A percentile compares a stretch with the other conserved stretches of the same genome.
phyloP scores from a whole-genome alignment of 2,329 filamentous ascomycete genomes.

The Fusarium foetens region DNA sequence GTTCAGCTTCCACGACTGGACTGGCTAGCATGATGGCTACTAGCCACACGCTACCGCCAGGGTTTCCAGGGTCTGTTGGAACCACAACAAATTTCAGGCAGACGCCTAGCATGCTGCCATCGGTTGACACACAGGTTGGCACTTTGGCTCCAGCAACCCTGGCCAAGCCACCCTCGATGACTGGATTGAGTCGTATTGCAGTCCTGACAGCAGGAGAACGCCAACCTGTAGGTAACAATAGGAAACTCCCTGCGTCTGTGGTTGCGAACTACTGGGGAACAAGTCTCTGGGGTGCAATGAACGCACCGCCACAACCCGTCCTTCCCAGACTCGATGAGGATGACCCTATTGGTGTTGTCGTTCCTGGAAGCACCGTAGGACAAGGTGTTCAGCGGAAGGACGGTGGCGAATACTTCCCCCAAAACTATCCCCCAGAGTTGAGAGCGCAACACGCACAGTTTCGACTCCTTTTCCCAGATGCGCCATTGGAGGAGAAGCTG shows the following conservation, averaged over 20 bases:
- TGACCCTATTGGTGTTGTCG: conserved; percentile 55
- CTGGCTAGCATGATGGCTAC: conserved; percentile 88
- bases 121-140: conserved; percentile 62
- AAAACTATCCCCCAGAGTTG: conserved; percentile 82
- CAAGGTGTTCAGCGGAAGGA: conserved; percentile 47
- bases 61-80: conserved; percentile 54
- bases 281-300: conserved; percentile 71
- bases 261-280: conserved; percentile 96
- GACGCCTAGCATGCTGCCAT: conserved; percentile 47
- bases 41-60: conserved; percentile 81
- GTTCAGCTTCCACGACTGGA: conserved; percentile 63
- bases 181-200: conserved; percentile 86
- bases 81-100: conserved; percentile 46
- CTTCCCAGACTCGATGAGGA: conserved; percentile 51
- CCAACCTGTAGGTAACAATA: conserved; percentile 72
- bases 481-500: conserved; percentile 80
- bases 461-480: conserved; percentile 86
- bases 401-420: conserved; percentile 69
- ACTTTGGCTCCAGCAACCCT: conserved; percentile 84
- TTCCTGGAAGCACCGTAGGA: conserved; percentile 48
- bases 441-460: conserved; percentile 93
- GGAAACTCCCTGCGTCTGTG: conserved; percentile 82
- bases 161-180: conserved; percentile 83
- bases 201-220: conserved; percentile 84
- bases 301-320: conserved; percentile 45